Evolutionary conservation across 2,329 filamentous ascomycete genomes (phyloP).

Genomic region (Macroventuria anomochaeta): DNA sequence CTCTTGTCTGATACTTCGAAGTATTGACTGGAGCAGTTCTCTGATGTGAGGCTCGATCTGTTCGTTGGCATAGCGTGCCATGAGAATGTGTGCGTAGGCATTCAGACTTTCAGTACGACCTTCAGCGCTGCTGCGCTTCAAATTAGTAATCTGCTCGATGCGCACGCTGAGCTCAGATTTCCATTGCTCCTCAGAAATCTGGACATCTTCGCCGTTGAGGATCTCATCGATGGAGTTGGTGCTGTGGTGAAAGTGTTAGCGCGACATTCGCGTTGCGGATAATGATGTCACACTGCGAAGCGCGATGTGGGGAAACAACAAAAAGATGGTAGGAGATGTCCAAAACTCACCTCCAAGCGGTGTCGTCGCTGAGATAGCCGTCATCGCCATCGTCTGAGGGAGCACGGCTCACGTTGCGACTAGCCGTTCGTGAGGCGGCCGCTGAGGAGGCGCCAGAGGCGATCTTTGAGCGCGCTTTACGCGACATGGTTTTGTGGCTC

Average conservation of each 20-base stretch:
- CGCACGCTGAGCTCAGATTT: conserved; percentile 67
- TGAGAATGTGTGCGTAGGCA: conserved; percentile 69
- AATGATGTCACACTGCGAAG: conserved; percentile 38
- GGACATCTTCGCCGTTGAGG: conserved; percentile 57
- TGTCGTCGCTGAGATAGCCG: conserved; percentile 61
- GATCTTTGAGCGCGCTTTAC: conserved; percentile 67
- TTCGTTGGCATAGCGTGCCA: conserved; percentile 70
- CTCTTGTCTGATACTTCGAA: conserved; percentile 73
- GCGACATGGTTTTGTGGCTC: conserved; percentile 74
- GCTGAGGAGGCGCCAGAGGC: conserved; percentile 65
- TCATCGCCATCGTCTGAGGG: conserved; percentile 71
- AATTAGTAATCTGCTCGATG: conserved; percentile 74
- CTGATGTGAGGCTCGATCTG: conserved; percentile 65
- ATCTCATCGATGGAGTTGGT: conserved; percentile 73
- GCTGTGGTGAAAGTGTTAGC: conserved; percentile 49
- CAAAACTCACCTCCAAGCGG: conserved; percentile 60
- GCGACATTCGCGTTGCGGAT: conserved; percentile 18
- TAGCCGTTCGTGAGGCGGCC: conserved; percentile 58
- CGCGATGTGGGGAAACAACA: conserved; percentile 19
- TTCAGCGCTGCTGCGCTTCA: conserved; percentile 78
- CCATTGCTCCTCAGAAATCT: conserved; percentile 61
- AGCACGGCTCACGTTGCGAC: conserved; percentile 64
- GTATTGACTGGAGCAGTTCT: conserved; percentile 69
- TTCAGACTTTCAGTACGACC: conserved; percentile 70
- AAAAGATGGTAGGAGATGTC: conserved; percentile 7